Conservation (phyloP, 108 stramenopile species). For the Pseudonitzschia multistriata region DNA sequence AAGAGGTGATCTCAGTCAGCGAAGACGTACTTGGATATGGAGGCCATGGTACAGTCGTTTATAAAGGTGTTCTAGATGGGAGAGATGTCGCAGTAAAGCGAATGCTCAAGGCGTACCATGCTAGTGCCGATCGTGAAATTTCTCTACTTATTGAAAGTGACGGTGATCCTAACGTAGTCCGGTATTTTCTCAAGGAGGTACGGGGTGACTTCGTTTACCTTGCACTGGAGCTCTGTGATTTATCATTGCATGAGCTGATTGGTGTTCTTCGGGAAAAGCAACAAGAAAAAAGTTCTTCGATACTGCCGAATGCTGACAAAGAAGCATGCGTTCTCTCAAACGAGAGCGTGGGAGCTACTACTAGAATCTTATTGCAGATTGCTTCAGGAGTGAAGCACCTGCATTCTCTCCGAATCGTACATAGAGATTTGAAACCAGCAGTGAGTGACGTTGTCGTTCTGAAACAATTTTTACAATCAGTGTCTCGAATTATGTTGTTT, state of each 20-base stretch:
- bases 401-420: slow-evolving; percentile 90
- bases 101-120: slow-evolving; percentile 90
- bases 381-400: slow-evolving; percentile 88
- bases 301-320: neutral
- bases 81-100: slow-evolving; percentile 94
- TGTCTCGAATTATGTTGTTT: too few relatives aligned
- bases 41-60: slow-evolving; percentile 95
- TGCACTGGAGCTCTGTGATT: slow-evolving; percentile 91
- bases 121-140: slow-evolving; percentile 92
- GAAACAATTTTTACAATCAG: neutral
- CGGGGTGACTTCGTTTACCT: slow-evolving; percentile 94
- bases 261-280: slow-evolving; percentile 39
- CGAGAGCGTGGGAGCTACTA: slow-evolving; percentile 37
- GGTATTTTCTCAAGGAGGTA: slow-evolving; percentile 88
- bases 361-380: slow-evolving; percentile 73
- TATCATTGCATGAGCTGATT: slow-evolving; percentile 87
- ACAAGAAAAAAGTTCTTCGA: slow-evolving; percentile 26
- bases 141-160: slow-evolving; percentile 91
- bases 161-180: slow-evolving; percentile 89
- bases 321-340: neutral
- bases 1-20: slow-evolving; percentile 81
- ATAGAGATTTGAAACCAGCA: slow-evolving; percentile 89
- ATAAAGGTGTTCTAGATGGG: slow-evolving; percentile 86
- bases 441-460: neutral
- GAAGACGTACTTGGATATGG: slow-evolving; percentile 89